Base-by-base conservation (phyloP, 1,284 basidiomycete genomes). In the Ustilago cynodontis region DNA sequence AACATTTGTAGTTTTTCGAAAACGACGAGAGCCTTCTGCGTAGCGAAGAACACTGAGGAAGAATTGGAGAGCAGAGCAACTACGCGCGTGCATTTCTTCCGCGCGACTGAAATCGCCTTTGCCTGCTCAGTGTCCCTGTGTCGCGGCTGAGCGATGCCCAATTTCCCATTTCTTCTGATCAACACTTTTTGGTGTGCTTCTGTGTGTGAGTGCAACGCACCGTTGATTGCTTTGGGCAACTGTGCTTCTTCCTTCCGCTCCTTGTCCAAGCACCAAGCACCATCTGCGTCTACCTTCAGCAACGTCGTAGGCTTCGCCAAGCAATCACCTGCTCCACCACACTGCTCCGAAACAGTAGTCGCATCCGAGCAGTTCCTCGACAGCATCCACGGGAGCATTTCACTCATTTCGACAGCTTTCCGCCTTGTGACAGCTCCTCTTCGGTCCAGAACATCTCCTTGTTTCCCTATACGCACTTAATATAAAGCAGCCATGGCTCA, bases 401-500 rank as follows among this genome's bases (percentile, higher is more conserved):
- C 18, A 20, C 22, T 9, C 18, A 20, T 9, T 26, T 49, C 47
- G 47, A 8, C 24, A 28, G 47, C 41, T n/a, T 22, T n/a, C n/a
- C 11, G 41, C 7, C 20, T 24, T 2, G 24, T n/a, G 22, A 49
- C 47, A 6, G 22, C 13, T 26, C 20, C 31, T 33, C 31, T 33
- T 33, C 14, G 24, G 9, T 49, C 47, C 10, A 20, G n/a, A 11
- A 14, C 24, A 49, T 0, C 47, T 14, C 18, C 20, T 28, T 14
- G 9, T 49, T 49, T 16, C 13, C 22, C n/a, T 45, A 2, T 8
- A 6, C 43, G 7, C 39, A 16, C 18, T 20, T 31, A 59, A 5
- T 28, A 35, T 29, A 59, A 24, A 43, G 37, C 55, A 57, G 26
- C 33, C 61, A 86, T 86, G 85, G 82, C 85, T 28, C 82, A 83